Base-by-base conservation (phyloP, 371 early-diverging fungal genomes). In the Circinella minor region DNA sequence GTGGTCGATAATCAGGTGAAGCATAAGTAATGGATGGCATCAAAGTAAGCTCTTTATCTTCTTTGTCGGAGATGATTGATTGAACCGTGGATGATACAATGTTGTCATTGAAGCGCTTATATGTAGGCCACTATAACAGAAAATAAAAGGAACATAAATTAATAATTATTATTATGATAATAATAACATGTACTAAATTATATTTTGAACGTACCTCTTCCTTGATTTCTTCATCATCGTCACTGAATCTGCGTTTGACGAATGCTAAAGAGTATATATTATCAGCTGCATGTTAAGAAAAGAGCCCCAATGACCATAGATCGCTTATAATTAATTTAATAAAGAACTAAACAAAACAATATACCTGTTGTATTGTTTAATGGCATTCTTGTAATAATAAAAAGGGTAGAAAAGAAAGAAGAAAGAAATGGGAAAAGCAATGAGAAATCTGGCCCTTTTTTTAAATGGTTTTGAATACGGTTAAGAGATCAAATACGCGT, bases 1-100 rank as follows among this genome's bases (percentile, higher is more conserved):
- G 72, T 20, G 74, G 74, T 17, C 74, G 47, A 20, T 74, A 74
- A 49, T 74, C 74, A 3, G 74, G 74, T 13, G 74, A 70, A 36
- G 74, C 74, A 57, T 70, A 74, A 43, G 74, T 74, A 34, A 74
- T 65, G 18, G 74, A 54, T 27, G 74, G 74, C 47, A 73, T 63
- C 3, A 39, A 14, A 17, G 55, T 15, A n/a, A n/a, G 57, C 15
- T 55, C 34, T 59, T 55, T 27, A 4, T 57, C 10, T 34, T 34
- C 2, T 15, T 51, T 51, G 8, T 57, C n/a, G 4, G 3, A 14
- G 10, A 57, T 57, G 4, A 1, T 57, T 57, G 20, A 27, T n/a
- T 57, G 57, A 57, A 34, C 27, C 27, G 2, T 10, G 10, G 57
- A 9, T 27, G 57, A 57, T 13, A 34, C 10, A 37, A 34, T 2